Evolutionary conservation across 2,329 filamentous ascomycete species (phyloP).

Genomic region (Cladorrhinum sp.): DNA sequence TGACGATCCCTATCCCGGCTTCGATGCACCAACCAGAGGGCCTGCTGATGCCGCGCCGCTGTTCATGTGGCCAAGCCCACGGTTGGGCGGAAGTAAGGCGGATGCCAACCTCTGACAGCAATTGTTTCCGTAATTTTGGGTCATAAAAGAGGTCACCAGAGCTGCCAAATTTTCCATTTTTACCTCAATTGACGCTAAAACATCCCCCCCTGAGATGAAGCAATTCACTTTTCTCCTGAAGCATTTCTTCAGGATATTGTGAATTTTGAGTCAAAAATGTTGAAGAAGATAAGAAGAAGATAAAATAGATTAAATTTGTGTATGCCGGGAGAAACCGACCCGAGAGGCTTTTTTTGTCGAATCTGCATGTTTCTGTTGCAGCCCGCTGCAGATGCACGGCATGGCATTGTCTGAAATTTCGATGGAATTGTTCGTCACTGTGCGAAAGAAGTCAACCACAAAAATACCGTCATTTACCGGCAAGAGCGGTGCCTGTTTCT

Average conservation of each 20-base stretch:
- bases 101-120: background rate
- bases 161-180: background rate
- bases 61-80: constrained; percentile 20
- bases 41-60: constrained; percentile 8
- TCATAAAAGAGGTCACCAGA: background rate
- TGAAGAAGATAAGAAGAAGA: background rate
- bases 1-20: constrained; percentile 13
- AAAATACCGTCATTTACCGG: no score
- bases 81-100: constrained; percentile 20
- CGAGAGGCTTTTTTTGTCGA: background rate
- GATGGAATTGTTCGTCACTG: no score
- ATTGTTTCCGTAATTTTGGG: background rate
- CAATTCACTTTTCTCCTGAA: background rate
- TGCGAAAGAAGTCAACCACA: background rate
- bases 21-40: constrained; percentile 22
- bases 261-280: background rate
- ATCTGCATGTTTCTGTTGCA: background rate
- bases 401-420: background rate
- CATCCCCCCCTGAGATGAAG: background rate
- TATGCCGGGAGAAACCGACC: background rate
- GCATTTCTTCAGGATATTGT: background rate
- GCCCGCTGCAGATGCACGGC: background rate
- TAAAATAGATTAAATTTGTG: background rate
- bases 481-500: background rate
- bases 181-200: background rate